phyloP scores from a whole-genome alignment of 2,329 filamentous ascomycete species.

The Thielaviopsis euricoi region DNA sequence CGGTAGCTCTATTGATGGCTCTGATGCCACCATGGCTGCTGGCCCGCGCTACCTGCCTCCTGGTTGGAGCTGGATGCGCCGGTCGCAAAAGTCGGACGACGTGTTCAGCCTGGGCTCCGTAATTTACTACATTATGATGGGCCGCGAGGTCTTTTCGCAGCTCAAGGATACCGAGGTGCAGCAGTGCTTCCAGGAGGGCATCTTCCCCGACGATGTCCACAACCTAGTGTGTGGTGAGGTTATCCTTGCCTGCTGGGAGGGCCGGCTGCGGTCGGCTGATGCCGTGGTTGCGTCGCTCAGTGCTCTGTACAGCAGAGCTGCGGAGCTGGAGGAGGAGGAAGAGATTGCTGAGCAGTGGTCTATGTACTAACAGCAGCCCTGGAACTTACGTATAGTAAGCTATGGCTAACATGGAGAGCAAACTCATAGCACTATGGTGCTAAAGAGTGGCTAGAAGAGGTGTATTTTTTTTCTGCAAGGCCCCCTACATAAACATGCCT shows the following conservation, averaged over 20 bases:
- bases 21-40: constrained; percentile 14
- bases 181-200: constrained; percentile 14
- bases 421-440: not conserved
- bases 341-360: constrained; percentile 12
- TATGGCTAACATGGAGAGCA: not conserved
- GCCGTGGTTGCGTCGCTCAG: constrained; percentile 10
- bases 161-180: constrained; percentile 18
- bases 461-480: too few relatives aligned
- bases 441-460: not conserved
- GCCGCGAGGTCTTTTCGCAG: constrained; percentile 17
- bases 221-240: constrained; percentile 16
- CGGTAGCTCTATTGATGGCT: constrained; percentile 17
- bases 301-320: constrained; percentile 10
- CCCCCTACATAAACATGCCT: not conserved
- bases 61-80: constrained; percentile 15
- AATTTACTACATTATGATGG: constrained; percentile 21
- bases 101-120: constrained; percentile 21
- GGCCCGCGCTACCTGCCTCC: constrained; percentile 15
- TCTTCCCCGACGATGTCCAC: constrained; percentile 17
- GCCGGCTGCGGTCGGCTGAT: constrained; percentile 9
- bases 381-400: constrained; percentile 1
- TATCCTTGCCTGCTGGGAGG: constrained; percentile 19
- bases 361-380: constrained; percentile 11
- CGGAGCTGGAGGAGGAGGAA: constrained; percentile 11
- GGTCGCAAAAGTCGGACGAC: constrained; percentile 17